Conservation (phyloP, 495 filamentous ascomycete genomes). For the Amphirosellinia nigrospora region DNA sequence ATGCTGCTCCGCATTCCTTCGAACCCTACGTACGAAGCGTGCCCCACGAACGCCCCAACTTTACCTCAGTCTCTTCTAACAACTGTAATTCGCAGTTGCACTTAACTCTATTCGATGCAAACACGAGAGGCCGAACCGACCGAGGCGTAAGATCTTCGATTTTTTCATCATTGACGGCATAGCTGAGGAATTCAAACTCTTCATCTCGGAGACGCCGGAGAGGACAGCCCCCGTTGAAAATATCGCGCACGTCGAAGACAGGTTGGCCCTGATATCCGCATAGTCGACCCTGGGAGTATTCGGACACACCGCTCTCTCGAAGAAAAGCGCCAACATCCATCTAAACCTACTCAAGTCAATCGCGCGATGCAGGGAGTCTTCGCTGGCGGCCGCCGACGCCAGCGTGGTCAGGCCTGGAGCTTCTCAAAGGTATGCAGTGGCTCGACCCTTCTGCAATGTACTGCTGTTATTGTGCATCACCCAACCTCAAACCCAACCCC, state of each 20-base stretch:
- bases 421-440: conserved; percentile 43
- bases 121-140: not conserved
- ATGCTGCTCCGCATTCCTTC: conserved; percentile 14
- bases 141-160: not conserved
- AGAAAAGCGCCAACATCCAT: not conserved
- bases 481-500: too few relatives aligned
- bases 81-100: not conserved
- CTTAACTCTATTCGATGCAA: not conserved
- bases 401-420: conserved; percentile 40
- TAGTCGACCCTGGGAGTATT: not conserved
- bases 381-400: conserved; percentile 37
- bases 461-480: conserved; percentile 22
- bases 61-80: not conserved
- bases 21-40: not conserved
- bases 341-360: not conserved
- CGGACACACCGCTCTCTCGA: conserved; percentile 19
- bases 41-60: not conserved
- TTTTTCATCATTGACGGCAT: not conserved
- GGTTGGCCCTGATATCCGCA: not conserved
- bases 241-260: conserved; percentile 15
- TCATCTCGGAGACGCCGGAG: not conserved
- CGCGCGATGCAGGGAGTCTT: conserved; percentile 43
- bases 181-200: not conserved
- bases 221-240: conserved; percentile 1
- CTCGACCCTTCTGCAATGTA: not conserved